phyloP scores from a whole-genome alignment of 176 grass and related monocot species.

The Zoysia pacifica region DNA sequence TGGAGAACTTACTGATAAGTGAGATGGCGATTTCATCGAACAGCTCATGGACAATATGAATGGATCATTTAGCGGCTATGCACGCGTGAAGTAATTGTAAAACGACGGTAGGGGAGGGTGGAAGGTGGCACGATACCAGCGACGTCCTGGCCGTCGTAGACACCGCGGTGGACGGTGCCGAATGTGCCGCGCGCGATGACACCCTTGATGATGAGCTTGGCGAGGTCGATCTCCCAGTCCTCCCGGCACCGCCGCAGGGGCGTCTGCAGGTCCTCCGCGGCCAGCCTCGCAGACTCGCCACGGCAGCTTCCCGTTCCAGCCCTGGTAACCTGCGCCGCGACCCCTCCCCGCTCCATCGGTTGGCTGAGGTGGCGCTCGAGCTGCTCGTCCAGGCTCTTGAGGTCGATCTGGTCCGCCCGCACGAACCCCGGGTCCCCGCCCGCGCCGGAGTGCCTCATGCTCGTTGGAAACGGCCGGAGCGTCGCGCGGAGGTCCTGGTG shows the following conservation, averaged over 20 bases:
- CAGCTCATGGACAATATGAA: constrained; percentile 19
- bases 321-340: background rate
- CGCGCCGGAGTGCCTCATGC: constrained; percentile 62
- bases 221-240: constrained; percentile 95
- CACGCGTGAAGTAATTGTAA: background rate
- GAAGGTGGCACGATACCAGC: constrained; percentile 59
- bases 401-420: constrained; percentile 96
- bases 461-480: constrained; percentile 41
- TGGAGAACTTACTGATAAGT: background rate
- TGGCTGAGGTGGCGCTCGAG: constrained; percentile 83
- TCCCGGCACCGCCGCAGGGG: constrained; percentile 50
- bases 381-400: constrained; percentile 99
- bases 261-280: constrained; percentile 21
- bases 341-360: constrained; percentile 20
- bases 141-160: constrained; percentile 99
- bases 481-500: constrained; percentile 39
- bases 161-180: constrained; percentile 88
- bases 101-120: background rate
- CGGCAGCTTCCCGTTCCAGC: constrained; percentile 18
- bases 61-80: background rate
- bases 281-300: constrained; percentile 38
- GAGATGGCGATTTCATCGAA: constrained; percentile 44
- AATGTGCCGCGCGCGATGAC: constrained; percentile 95
- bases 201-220: constrained; percentile 83
- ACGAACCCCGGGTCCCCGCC: constrained; percentile 71